Percentiles rank a stretch among this genome's conserved stretches.
phyloP scores from a whole-genome alignment of 176 grass and related monocot species.

The Themeda triandra region DNA sequence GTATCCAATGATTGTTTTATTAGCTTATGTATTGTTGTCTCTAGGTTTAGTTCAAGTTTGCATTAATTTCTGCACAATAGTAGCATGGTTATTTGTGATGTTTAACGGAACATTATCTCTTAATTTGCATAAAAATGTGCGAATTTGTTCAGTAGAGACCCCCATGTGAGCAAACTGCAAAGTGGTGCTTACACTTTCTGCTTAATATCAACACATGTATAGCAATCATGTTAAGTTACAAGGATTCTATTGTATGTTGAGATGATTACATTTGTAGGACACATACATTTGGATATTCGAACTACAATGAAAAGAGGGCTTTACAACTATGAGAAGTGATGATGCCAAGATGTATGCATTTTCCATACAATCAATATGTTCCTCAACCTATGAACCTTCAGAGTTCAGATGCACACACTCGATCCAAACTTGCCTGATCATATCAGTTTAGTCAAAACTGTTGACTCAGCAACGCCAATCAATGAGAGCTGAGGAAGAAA shows the following conservation, averaged over 20 bases:
- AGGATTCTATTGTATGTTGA: background rate
- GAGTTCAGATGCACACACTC: background rate
- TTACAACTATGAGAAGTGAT: constrained; percentile 11
- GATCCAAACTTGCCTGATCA: background rate
- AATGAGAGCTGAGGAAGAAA: background rate
- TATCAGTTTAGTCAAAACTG: background rate
- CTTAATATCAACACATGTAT: background rate
- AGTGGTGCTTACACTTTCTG: background rate
- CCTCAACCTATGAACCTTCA: background rate
- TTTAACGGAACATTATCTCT: background rate
- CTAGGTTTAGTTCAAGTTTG: background rate
- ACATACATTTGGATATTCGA: background rate
- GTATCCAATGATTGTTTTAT: background rate
- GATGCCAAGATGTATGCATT: background rate
- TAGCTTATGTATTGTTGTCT: background rate
- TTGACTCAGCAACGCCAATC: background rate
- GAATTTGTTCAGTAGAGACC: background rate
- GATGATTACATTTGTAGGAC: background rate
- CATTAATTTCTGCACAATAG: background rate
- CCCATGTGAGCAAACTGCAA: background rate
- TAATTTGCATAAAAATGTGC: background rate
- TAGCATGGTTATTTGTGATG: background rate
- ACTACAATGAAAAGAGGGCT: background rate
- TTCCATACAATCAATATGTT: background rate
- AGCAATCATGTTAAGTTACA: background rate